Evolutionary conservation across 116 monocot genomes (phyloP).

Genomic region (Iris pallida): DNA sequence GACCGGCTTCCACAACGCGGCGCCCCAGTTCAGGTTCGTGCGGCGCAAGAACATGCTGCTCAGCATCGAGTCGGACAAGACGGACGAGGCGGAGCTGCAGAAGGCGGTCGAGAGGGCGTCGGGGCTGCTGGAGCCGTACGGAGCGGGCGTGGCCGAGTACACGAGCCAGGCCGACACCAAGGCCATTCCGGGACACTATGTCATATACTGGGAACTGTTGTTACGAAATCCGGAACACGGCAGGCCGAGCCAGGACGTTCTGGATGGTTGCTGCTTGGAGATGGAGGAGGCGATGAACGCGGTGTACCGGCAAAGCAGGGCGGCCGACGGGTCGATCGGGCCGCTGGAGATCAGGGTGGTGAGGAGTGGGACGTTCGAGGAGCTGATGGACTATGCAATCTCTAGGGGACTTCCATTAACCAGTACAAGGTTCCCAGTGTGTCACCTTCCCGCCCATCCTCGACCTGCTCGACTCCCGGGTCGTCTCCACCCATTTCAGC

Average conservation of each 20-base stretch:
- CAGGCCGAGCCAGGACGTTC: not conserved
- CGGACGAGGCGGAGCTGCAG: slow-evolving; percentile 58
- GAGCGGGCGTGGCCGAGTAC: slow-evolving; percentile 23
- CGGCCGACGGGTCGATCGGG: slow-evolving; percentile 24
- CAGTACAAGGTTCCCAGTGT: slow-evolving; percentile 25
- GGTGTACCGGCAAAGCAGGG: slow-evolving; percentile 50
- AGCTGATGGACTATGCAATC: slow-evolving; percentile 19
- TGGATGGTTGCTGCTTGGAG: slow-evolving; percentile 39
- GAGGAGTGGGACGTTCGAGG: slow-evolving; percentile 17
- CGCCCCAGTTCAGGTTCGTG: slow-evolving; percentile 51
- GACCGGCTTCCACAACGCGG: slow-evolving; percentile 45
- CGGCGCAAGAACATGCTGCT: slow-evolving; percentile 52
- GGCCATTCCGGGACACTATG: slow-evolving; percentile 42
- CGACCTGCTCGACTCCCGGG: slow-evolving; percentile 18
- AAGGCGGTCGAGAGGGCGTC: slow-evolving; percentile 30
- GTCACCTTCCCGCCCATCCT: slow-evolving; percentile 11
- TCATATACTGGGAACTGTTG: slow-evolving; percentile 41
- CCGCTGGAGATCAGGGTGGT: slow-evolving; percentile 27
- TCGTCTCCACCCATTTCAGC: slow-evolving; percentile 19
- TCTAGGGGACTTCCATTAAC: slow-evolving; percentile 16
- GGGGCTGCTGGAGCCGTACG: slow-evolving; percentile 22
- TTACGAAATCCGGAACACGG: not conserved
- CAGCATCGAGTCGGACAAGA: slow-evolving; percentile 67
- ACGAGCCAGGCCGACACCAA: slow-evolving; percentile 32
- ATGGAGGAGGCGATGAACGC: slow-evolving; percentile 48